Evolutionary conservation across 176 grass and related monocot genomes (phyloP).

Genomic region (Aegilops sharonensis): DNA sequence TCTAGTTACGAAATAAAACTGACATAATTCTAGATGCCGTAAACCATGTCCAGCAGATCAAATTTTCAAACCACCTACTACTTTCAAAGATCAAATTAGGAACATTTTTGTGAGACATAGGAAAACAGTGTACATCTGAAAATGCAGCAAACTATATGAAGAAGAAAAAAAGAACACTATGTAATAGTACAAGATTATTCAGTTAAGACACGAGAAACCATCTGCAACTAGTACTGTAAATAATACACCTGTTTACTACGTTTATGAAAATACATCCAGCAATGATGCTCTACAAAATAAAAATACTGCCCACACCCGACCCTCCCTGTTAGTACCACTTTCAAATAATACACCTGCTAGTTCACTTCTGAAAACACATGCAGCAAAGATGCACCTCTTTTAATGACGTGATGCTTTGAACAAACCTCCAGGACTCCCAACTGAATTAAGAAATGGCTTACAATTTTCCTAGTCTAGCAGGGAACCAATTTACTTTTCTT

Average conservation of each 20-base stretch:
- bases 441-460: neutral
- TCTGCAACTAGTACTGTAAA: neutral
- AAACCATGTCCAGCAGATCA: neutral
- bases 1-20: neutral
- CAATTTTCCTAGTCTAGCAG: neutral
- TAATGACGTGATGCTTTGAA: neutral
- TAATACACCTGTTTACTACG: neutral
- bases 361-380: neutral
- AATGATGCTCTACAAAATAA: too few species aligned
- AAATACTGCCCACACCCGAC: too few species aligned
- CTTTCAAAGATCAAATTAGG: slow-evolving; percentile 6
- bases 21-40: neutral
- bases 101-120: neutral
- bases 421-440: neutral
- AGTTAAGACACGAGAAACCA: slow-evolving; percentile 12
- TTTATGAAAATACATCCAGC: too few species aligned
- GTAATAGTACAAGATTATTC: neutral
- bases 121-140: slow-evolving; percentile 12
- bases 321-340: neutral
- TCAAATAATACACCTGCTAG: neutral
- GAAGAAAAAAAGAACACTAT: neutral
- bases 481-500: neutral
- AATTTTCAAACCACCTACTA: neutral
- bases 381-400: neutral
- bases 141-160: neutral